Evolutionary conservation across 108 stramenopile species (phyloP).

Genomic region (Mayamaea pseudoterrestris): DNA sequence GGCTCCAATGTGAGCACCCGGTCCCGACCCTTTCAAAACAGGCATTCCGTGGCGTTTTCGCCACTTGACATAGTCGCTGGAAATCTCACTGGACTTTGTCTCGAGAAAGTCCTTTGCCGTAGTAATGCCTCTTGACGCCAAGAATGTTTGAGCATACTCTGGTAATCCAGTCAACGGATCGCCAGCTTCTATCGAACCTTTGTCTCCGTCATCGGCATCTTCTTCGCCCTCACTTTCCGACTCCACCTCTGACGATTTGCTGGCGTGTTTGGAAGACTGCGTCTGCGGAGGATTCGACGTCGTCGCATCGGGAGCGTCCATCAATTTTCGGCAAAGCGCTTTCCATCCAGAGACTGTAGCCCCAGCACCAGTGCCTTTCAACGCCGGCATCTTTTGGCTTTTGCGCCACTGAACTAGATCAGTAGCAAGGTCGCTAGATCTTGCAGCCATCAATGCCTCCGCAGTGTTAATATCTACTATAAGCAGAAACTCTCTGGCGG

Average conservation of each 20-base stretch:
- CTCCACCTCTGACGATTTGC: no score
- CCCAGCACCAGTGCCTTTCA: background rate
- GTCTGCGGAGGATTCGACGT: no score
- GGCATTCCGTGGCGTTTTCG: conserved; percentile 12
- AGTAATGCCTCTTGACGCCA: conserved; percentile 8
- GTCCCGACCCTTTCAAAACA: conserved; percentile 26
- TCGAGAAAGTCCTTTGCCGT: conserved; percentile 17
- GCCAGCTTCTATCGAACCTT: no score
- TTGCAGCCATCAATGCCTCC: background rate
- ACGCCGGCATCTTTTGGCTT: background rate
- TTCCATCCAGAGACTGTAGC: conserved; percentile 1
- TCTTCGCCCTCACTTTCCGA: no score
- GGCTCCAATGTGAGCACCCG: conserved; percentile 26
- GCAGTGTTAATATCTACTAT: background rate
- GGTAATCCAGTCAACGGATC: conserved; percentile 1
- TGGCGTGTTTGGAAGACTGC: no score
- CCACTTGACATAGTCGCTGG: conserved; percentile 18
- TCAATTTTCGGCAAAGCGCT: background rate
- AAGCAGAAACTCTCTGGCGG: background rate
- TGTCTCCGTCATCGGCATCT: no score
- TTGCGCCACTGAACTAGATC: background rate
- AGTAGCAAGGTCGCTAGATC: background rate
- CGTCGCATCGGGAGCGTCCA: no score
- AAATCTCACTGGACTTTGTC: conserved; percentile 15
- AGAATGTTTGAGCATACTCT: background rate